A percentile compares a stretch with the other conserved stretches of the same genome.
These are phyloP conservation scores for Myxozyma geophila DNA, from an alignment of 805 yeast species.

Conservation along the genomic window DNA sequence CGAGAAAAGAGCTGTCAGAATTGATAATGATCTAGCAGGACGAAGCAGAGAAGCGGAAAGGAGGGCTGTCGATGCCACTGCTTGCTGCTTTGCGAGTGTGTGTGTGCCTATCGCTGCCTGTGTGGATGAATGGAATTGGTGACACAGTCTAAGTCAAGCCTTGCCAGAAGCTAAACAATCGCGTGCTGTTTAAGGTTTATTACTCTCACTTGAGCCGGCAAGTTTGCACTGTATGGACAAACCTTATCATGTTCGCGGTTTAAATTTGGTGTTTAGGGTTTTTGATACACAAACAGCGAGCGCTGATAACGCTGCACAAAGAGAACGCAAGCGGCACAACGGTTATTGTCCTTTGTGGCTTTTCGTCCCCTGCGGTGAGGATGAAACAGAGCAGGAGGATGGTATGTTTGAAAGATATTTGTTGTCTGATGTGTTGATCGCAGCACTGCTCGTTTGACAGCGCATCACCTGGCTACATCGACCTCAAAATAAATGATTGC, in stretches of 20 bases:
- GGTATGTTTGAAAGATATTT: too few relatives aligned
- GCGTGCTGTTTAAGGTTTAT: neutral
- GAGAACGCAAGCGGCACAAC: too few relatives aligned
- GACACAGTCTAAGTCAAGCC: neutral
- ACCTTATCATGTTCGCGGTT: conserved; percentile 1
- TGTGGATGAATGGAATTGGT: neutral
- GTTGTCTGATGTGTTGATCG: too few relatives aligned
- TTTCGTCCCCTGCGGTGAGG: too few relatives aligned
- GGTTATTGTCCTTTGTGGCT: too few relatives aligned
- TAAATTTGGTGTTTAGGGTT: conserved; percentile 2
- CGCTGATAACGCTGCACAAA: neutral
- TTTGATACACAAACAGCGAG: conserved; percentile 6
- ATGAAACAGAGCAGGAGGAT: too few relatives aligned
- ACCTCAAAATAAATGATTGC: too few relatives aligned
- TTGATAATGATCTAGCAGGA: neutral
- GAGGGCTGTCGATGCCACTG: neutral
- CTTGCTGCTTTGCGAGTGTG: neutral
- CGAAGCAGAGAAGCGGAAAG: neutral
- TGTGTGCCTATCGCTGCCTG: too few relatives aligned
- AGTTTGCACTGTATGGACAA: neutral
- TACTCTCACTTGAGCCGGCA: too few relatives aligned
- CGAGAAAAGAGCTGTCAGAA: neutral
- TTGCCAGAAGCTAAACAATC: neutral
- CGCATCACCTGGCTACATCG: too few relatives aligned
- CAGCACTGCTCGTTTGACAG: too few relatives aligned